These are phyloP conservation scores for Apiospora phragmitis DNA, from an alignment of 2,329 filamentous ascomycete species.

Conservation along the genomic window DNA sequence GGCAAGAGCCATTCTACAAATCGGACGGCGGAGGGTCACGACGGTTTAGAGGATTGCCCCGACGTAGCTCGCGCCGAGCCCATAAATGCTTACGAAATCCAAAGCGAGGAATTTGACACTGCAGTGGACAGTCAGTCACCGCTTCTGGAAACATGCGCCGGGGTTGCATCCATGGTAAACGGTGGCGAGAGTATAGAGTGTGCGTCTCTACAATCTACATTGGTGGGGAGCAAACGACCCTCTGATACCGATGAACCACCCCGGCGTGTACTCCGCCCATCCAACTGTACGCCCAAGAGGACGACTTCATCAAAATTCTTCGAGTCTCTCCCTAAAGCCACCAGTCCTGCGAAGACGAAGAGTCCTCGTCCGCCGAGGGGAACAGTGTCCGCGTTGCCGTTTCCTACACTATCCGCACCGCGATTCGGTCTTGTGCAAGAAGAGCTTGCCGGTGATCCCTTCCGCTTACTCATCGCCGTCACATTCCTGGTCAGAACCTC, in stretches of 20 bases:
- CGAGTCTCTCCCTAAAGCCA: constrained; percentile 14
- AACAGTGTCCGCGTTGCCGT: constrained; percentile 57
- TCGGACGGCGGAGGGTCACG: background rate
- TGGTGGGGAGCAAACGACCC: background rate
- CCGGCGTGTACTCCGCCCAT: background rate
- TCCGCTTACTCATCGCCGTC: constrained; percentile 77
- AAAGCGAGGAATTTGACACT: background rate
- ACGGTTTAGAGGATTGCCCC: constrained; percentile 34
- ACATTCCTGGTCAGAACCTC: constrained; percentile 83
- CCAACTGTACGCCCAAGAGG: constrained; percentile 21
- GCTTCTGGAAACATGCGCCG: background rate
- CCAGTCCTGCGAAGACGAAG: constrained; percentile 19
- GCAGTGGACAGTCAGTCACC: background rate
- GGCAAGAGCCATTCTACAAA: background rate
- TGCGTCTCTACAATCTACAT: background rate
- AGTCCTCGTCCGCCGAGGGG: constrained; percentile 39
- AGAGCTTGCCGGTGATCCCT: constrained; percentile 71
- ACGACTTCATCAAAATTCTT: constrained; percentile 37
- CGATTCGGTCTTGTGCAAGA: constrained; percentile 85
- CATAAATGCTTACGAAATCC: constrained; percentile 26
- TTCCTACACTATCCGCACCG: constrained; percentile 64
- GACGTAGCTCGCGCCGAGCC: constrained; percentile 31
- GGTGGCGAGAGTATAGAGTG: background rate
- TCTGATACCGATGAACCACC: background rate
- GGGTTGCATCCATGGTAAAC: background rate